These are phyloP conservation scores for Saccharum hybrid DNA, from an alignment of 202 grass and related monocot genomes.

Conservation along the genomic window DNA sequence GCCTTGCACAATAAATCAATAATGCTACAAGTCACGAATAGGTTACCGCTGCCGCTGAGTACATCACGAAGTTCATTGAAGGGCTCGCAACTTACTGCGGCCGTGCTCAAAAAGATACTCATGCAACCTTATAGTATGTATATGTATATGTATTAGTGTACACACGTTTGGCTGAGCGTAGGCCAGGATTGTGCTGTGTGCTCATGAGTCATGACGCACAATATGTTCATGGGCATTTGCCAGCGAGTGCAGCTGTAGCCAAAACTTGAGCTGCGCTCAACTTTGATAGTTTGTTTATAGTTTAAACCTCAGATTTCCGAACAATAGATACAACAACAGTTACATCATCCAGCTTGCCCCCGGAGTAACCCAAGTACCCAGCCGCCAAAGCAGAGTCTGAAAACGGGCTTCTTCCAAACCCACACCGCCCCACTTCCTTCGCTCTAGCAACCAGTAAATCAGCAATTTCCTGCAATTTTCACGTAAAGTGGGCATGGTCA, in stretches of 20 bases:
- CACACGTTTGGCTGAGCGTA: conserved; percentile 19
- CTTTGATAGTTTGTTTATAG: neutral
- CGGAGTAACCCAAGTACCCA: conserved; percentile 76
- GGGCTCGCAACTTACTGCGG: neutral
- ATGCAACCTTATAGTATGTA: neutral
- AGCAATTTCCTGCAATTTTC: conserved; percentile 69
- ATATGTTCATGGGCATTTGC: conserved; percentile 10
- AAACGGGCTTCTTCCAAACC: conserved; percentile 72
- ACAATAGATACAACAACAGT: conserved; percentile 87
- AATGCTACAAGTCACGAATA: neutral
- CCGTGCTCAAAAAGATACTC: neutral
- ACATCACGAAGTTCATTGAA: neutral
- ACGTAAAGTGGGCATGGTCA: neutral
- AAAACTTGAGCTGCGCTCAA: conserved; percentile 39
- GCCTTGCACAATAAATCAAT: neutral
- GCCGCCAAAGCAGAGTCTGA: conserved; percentile 68
- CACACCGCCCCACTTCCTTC: conserved; percentile 69
- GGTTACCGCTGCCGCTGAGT: neutral
- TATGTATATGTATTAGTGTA: neutral
- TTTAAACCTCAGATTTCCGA: conserved; percentile 61
- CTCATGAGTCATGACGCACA: neutral
- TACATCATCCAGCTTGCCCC: conserved; percentile 96
- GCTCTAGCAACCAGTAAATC: conserved; percentile 63
- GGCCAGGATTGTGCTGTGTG: neutral
- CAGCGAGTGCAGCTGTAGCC: conserved; percentile 11